These are phyloP conservation scores for Pseudogymnoascus sp. DNA, from an alignment of 2,329 filamentous ascomycete species.

Conservation along the genomic window DNA sequence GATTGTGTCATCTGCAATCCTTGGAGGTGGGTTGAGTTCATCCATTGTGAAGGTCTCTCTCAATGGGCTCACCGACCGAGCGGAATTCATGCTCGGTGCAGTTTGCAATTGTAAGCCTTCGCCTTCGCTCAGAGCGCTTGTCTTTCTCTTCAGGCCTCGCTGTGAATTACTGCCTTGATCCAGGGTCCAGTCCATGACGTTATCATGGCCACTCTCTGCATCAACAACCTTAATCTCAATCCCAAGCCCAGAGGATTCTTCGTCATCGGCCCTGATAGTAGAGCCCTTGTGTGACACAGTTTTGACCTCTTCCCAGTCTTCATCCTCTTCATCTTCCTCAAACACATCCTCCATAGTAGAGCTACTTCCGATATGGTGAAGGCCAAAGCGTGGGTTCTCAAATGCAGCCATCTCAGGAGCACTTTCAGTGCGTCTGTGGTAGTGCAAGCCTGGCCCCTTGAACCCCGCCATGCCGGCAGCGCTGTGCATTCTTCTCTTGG, in stretches of 20 bases:
- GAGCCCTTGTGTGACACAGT: conserved; percentile 28
- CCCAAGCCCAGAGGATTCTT: conserved; percentile 30
- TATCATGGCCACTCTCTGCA: conserved; percentile 31
- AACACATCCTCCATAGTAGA: conserved; percentile 81
- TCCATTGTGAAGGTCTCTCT: conserved; percentile 42
- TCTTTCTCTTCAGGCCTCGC: conserved; percentile 35
- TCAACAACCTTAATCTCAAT: conserved; percentile 41
- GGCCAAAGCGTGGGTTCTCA: conserved; percentile 57
- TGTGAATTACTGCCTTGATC: conserved; percentile 27
- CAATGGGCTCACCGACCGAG: conserved; percentile 43
- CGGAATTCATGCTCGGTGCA: conserved; percentile 38
- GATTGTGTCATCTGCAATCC: neutral
- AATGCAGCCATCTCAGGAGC: conserved; percentile 74
- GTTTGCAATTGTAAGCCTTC: conserved; percentile 26
- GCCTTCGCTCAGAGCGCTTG: conserved; percentile 40
- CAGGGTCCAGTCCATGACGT: conserved; percentile 35
- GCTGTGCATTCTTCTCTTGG: conserved; percentile 67
- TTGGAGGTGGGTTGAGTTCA: conserved; percentile 29
- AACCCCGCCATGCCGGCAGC: conserved; percentile 65
- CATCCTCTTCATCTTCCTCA: conserved; percentile 71
- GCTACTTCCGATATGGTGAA: conserved; percentile 55
- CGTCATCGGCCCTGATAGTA: conserved; percentile 31
- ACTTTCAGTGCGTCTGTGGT: conserved; percentile 72
- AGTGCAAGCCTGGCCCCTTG: conserved; percentile 62
- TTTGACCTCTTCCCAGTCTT: conserved; percentile 34